phyloP scores from a whole-genome alignment of 495 filamentous ascomycete genomes.

The Neurospora sp. region DNA sequence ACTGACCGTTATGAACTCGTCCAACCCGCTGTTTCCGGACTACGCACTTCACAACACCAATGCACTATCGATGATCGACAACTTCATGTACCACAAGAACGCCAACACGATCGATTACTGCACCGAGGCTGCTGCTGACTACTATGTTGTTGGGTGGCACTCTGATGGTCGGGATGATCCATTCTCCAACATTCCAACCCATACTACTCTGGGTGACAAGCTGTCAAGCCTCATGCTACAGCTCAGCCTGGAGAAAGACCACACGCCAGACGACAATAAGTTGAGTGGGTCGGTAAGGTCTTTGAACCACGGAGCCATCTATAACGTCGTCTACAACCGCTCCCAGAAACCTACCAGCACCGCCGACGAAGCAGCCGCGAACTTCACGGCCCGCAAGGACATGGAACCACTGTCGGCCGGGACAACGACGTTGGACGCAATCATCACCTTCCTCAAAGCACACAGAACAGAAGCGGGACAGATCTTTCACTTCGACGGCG shows the following conservation, averaged over 20 bases:
- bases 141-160: slow-evolving; percentile 47
- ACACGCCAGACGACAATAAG: too few species aligned
- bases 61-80: slow-evolving; percentile 42
- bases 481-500: too few species aligned
- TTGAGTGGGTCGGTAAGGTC: too few species aligned
- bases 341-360: slow-evolving; percentile 17
- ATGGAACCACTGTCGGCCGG: slow-evolving; percentile 28
- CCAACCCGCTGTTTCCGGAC: slow-evolving; percentile 44
- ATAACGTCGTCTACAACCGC: slow-evolving; percentile 31
- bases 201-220: too few species aligned
- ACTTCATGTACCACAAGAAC: slow-evolving; percentile 26
- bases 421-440: slow-evolving; percentile 35
- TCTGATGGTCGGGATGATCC: slow-evolving; percentile 17
- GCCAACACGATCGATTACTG: slow-evolving; percentile 13
- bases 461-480: slow-evolving; percentile 1
- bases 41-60: slow-evolving; percentile 39
- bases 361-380: slow-evolving; percentile 12
- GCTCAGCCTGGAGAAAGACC: too few species aligned
- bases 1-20: neutral
- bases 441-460: slow-evolving; percentile 27
- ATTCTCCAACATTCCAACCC: too few species aligned
- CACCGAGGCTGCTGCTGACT: slow-evolving; percentile 25
- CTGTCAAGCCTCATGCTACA: too few species aligned
- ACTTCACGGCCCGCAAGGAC: too few species aligned
- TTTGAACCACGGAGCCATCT: slow-evolving; percentile 36